These are phyloP conservation scores for Rubroshorea leprosula DNA, from an alignment of 345 rosid genomes.

Conservation along the genomic window DNA sequence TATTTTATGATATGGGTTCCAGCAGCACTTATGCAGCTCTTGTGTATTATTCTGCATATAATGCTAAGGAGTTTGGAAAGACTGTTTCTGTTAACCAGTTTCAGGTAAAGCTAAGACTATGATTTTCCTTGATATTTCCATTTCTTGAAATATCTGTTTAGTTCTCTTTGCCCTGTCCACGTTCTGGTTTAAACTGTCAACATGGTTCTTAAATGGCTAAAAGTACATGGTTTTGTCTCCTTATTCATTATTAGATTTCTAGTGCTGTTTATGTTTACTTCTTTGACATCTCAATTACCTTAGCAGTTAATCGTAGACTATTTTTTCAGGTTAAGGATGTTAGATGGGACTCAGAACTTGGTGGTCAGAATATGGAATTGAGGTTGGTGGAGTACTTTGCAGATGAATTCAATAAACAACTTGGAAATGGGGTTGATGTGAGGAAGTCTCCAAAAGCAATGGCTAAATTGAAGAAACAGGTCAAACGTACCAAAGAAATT, in stretches of 20 bases:
- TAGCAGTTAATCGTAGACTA: constrained; percentile 9
- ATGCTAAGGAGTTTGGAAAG: constrained; percentile 81
- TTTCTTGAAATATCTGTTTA: not conserved
- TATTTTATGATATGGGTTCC: constrained; percentile 97
- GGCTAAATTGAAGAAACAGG: constrained; percentile 99
- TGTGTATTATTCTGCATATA: constrained; percentile 83
- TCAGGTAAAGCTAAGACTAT: constrained; percentile 44
- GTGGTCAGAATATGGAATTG: constrained; percentile 89
- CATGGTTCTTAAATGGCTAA: too few species aligned
- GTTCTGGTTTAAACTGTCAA: not conserved
- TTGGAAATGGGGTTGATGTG: constrained; percentile 86
- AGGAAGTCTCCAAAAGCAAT: constrained; percentile 88
- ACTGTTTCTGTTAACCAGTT: constrained; percentile 83
- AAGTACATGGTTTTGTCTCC: too few species aligned
- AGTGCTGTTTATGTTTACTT: not conserved
- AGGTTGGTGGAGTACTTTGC: constrained; percentile 85
- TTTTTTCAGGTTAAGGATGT: constrained; percentile 85
- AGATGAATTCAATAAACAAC: constrained; percentile 89
- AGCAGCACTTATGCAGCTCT: constrained; percentile 85
- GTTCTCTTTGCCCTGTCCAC: not conserved
- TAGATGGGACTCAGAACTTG: constrained; percentile 92
- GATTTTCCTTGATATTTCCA: not conserved
- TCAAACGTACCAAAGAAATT: constrained; percentile 96
- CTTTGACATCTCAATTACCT: not conserved
- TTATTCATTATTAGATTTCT: not conserved